Evolutionary conservation across 2,329 filamentous ascomycete genomes (phyloP).

Genomic region (Lizonia empirigonia): DNA sequence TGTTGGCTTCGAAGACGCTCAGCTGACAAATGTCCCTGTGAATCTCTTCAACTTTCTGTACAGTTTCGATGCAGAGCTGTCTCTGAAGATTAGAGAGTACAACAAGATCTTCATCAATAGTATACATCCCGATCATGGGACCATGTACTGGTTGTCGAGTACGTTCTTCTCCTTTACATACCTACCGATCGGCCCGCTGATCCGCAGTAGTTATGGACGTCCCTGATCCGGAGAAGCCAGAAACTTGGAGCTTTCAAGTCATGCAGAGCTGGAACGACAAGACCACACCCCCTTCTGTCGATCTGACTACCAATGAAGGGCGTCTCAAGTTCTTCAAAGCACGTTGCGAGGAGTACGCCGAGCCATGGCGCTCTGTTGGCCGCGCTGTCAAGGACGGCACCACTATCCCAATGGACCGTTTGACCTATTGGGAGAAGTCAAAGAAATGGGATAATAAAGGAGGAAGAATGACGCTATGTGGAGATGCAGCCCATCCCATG

Average conservation of each 20-base stretch:
- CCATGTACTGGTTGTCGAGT: conserved; percentile 34
- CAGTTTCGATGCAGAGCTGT: conserved; percentile 21
- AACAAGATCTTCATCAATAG: conserved; percentile 30
- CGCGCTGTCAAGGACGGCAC: conserved; percentile 29
- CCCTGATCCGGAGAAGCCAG: conserved; percentile 31
- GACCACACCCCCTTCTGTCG: conserved; percentile 18
- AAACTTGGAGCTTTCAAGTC: conserved; percentile 42
- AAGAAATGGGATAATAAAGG: conserved; percentile 39
- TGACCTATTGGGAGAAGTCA: conserved; percentile 40
- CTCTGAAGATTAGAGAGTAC: conserved; percentile 17
- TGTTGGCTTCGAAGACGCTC: conserved; percentile 21
- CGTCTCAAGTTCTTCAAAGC: conserved; percentile 31
- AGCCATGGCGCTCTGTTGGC: conserved; percentile 39
- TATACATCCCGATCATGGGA: conserved; percentile 31
- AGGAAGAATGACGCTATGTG: conserved; percentile 43
- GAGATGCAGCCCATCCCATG: conserved; percentile 50
- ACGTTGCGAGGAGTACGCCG: conserved; percentile 31
- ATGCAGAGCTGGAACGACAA: conserved; percentile 31
- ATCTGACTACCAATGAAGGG: conserved; percentile 22
- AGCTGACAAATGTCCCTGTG: conserved; percentile 25
- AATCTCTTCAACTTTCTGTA: conserved; percentile 34
- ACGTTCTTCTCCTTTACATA: conserved; percentile 12
- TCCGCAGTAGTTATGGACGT: conserved; percentile 37
- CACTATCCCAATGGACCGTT: conserved; percentile 33
- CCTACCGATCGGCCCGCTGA: conserved; percentile 8